Base-by-base conservation (phyloP, 2,329 filamentous ascomycete species). In the Stachybotrys elegans region DNA sequence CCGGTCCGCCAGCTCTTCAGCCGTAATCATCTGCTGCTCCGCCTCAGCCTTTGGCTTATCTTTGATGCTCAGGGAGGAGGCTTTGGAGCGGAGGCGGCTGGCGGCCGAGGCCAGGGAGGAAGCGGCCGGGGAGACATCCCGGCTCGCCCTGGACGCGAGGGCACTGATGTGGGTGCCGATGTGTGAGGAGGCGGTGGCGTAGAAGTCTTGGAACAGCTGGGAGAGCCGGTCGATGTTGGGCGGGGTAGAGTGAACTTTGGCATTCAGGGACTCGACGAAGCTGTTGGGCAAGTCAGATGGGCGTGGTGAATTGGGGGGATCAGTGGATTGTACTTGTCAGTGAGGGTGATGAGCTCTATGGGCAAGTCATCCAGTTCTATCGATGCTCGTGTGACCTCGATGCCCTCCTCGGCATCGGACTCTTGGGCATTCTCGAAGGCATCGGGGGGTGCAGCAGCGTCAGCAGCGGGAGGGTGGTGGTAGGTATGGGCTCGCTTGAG, bases 181-280 rank as follows among this genome's bases (percentile, higher is more conserved):
- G 55, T 93, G 88, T 2, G 82, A 76, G 11, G 89, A 85, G 19
- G 91, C 88, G 45, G 83, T 78, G 34, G 78, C 71, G 61, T 98
- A 98, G 63, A 97, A 98, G 45, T 95, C 89, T 66, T 98, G 93
- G 61, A 97, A 97, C 43, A 93, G 75, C n/a, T 80, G 77, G 8
- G 90, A 86, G 14, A 97, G 76, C 49, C 79, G 84, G 39, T 95
- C 89, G 58, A 94, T 86, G 37, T 80, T 87, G 1, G 93, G 84
- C 5, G 93, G 93, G 5, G 82, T 83, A 3, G 87, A 80, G 57
- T 96, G 87, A 23, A 94, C 84, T 71, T 88, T 95, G 55, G 88
- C 88, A 39, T 83, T 86, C 21, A 98, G 71, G 6, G 89, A 92
- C 49, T 95, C 89, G 57, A 97, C 84, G 61, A 98, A 98, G 59